Base-by-base conservation (phyloP, 306 rosid species). In the Vicia sativa region DNA sequence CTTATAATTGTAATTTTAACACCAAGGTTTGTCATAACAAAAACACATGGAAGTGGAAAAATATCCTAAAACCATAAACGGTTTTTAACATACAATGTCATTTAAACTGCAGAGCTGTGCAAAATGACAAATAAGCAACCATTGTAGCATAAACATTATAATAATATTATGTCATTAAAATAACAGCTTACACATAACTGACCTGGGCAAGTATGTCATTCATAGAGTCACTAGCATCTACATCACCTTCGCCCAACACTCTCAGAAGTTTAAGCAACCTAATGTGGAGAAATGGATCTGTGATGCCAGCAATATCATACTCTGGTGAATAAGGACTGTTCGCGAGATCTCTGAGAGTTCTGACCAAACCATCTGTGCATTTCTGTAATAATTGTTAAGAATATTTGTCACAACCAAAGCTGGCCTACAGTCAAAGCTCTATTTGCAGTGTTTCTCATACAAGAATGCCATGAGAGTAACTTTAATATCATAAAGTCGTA, bases 121-220 rank as follows among this genome's bases (percentile, higher is more conserved):
- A 71, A 58, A 43, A 74, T 58, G 29, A 34, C 18, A 38, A 72
- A 66, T 39, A 23, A 64, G 52, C 61, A 53, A 62, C 11, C 70
- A 61, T 28, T 13, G 23, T 48, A 12, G 66, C 54, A 71, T 42
- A 48, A 54, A 34, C 16, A 42, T 48, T 31, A 59, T 37, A 72
- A 35, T 39, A 67, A 38, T 25, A 77, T 43, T 37, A 77, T 34
- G 45, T 43, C 28, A 73, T 37, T 35, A 72, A 49, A 68, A 23
- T 56, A 37, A 35, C 14, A 23, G 19, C 21, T 14, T 21, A 64
- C 25, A 42, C 21, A 63, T 74, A 72, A 78, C 77, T 83, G 25
- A 93, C 99, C 96, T 93, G 99, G 35, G 99, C 99, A 85, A 93
- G 99, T 85, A 93, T 88, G 84, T 93, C 99, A 82, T 90, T 93